Conservation (phyloP, 768 basidiomycete genomes). For the Leccinum barrowsii region DNA sequence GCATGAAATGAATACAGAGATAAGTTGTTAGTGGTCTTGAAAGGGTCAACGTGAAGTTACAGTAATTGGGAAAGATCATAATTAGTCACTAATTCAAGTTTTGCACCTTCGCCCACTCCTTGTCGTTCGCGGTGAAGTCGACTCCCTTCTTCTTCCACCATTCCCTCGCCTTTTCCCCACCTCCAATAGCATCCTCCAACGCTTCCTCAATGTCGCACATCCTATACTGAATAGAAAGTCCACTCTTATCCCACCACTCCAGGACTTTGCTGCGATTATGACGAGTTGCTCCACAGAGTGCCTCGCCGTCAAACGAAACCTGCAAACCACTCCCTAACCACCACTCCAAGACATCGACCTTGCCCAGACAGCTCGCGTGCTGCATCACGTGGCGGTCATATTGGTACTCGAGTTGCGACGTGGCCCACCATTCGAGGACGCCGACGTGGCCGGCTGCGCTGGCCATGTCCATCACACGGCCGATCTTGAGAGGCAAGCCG, state of each 20-base stretch:
- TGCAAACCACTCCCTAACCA: slow-evolving; percentile 78
- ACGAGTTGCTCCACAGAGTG: slow-evolving; percentile 73
- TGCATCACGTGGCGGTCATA: slow-evolving; percentile 76
- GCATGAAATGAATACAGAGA: neutral
- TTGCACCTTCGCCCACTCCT: slow-evolving; percentile 86
- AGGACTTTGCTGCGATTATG: slow-evolving; percentile 79
- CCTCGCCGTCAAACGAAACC: slow-evolving; percentile 77
- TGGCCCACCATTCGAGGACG: slow-evolving; percentile 83
- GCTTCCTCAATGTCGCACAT: slow-evolving; percentile 93
- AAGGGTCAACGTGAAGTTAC: neutral
- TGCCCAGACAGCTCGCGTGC: slow-evolving; percentile 76
- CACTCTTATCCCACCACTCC: slow-evolving; percentile 85
- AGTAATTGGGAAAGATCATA: neutral
- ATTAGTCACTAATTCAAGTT: slow-evolving; percentile 51
- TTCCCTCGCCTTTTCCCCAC: slow-evolving; percentile 66
- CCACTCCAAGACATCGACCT: slow-evolving; percentile 78
- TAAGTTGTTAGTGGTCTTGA: neutral
- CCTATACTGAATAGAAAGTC: slow-evolving; percentile 77
- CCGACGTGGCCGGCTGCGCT: slow-evolving; percentile 72
- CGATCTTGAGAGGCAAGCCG: slow-evolving; percentile 69
- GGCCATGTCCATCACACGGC: slow-evolving; percentile 83
- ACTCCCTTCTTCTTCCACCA: slow-evolving; percentile 86
- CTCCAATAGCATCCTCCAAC: slow-evolving; percentile 79
- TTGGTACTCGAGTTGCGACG: slow-evolving; percentile 71
- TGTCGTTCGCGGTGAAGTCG: slow-evolving; percentile 79